These are phyloP conservation scores for Fraxinus albicans DNA, from an alignment of 305 asterid genomes.

Conservation along the genomic window DNA sequence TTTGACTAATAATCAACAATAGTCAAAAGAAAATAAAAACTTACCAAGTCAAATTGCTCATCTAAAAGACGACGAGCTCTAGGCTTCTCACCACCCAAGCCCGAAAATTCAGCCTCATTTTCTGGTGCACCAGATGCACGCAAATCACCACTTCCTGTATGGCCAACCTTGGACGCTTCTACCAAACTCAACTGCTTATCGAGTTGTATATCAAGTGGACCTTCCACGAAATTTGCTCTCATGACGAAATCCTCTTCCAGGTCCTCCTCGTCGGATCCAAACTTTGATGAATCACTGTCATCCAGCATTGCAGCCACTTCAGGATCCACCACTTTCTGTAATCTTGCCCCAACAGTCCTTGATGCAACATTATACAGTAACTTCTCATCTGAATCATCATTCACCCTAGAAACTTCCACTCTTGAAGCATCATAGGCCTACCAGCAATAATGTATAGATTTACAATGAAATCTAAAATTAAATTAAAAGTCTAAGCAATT, in stretches of 20 bases:
- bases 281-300: conserved; percentile 52
- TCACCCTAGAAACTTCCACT: conserved; percentile 46
- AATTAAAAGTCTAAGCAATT: neutral
- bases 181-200: conserved; percentile 28
- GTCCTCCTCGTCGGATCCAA: conserved; percentile 77
- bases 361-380: conserved; percentile 56
- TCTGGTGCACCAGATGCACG: conserved; percentile 24
- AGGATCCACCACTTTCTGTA: conserved; percentile 70
- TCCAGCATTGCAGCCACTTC: conserved; percentile 75
- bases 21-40: conserved; percentile 16
- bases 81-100: conserved; percentile 33
- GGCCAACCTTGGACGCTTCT: conserved; percentile 21
- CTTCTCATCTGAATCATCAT: conserved; percentile 49
- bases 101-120: conserved; percentile 18
- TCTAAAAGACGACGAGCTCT: conserved; percentile 73
- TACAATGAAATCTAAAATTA: neutral
- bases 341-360: conserved; percentile 49
- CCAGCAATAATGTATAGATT: neutral
- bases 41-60: conserved; percentile 85
- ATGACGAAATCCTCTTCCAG: conserved; percentile 80
- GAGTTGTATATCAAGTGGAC: conserved; percentile 34
- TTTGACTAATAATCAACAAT: neutral
- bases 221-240: conserved; percentile 64
- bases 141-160: conserved; percentile 18
- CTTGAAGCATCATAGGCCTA: conserved; percentile 91